Evolutionary conservation across 2,329 filamentous ascomycete genomes (phyloP).

Genomic region (Ophiocordyceps sinensis): DNA sequence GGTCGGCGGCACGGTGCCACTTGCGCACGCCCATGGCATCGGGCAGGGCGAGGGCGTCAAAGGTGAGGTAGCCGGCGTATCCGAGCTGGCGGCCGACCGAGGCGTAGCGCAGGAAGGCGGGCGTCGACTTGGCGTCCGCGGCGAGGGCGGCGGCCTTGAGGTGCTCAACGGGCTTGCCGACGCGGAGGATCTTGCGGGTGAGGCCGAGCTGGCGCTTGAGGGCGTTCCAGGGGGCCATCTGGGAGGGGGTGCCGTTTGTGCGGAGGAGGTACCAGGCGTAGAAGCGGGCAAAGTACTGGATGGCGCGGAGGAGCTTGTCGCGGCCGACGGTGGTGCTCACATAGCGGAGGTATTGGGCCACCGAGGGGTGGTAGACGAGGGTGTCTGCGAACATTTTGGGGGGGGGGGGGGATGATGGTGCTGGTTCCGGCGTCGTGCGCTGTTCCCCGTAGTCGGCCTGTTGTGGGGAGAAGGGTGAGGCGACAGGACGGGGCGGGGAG

Average conservation of each 20-base stretch:
- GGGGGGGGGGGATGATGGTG: neutral
- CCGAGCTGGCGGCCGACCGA: conserved; percentile 80
- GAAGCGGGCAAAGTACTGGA: conserved; percentile 98
- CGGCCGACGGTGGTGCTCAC: conserved; percentile 86
- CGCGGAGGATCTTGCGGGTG: conserved; percentile 77
- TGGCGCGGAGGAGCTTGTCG: conserved; percentile 86
- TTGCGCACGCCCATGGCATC: conserved; percentile 68
- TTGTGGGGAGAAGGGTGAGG: too few species aligned
- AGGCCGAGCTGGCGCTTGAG: conserved; percentile 89
- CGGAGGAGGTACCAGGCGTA: conserved; percentile 96
- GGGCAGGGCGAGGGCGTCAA: conserved; percentile 62
- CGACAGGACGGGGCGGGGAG: too few species aligned
- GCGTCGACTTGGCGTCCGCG: conserved; percentile 55
- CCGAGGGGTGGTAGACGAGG: conserved; percentile 83
- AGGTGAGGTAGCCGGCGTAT: conserved; percentile 76
- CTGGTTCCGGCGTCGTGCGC: too few species aligned
- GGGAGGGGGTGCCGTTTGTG: conserved; percentile 64
- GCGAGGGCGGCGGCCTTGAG: conserved; percentile 72
- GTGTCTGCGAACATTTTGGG: conserved; percentile 51
- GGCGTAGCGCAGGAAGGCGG: conserved; percentile 58
- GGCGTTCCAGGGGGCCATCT: conserved; percentile 68
- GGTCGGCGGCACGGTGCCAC: conserved; percentile 47
- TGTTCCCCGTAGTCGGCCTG: too few species aligned
- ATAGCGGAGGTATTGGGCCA: conserved; percentile 91
- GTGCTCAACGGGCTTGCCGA: conserved; percentile 96